Evolutionary conservation across 768 basidiomycete species (phyloP).

Genomic region (Phylloporus sp.): DNA sequence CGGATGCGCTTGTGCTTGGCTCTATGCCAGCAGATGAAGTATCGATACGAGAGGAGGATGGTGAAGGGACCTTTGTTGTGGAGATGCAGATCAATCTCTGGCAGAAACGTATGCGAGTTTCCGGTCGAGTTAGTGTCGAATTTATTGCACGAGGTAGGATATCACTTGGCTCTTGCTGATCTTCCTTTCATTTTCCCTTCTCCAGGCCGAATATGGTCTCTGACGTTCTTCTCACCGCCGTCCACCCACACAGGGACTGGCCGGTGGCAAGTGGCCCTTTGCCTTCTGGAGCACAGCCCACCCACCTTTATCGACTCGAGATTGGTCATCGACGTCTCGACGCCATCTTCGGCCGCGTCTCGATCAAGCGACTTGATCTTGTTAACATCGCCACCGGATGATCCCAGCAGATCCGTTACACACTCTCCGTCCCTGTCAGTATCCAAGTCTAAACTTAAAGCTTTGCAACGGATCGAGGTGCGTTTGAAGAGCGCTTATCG

Average conservation of each 20-base stretch:
- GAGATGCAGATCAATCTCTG: slow-evolving; percentile 47
- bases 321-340: slow-evolving; percentile 41
- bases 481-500: slow-evolving; percentile 26
- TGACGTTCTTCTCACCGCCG: slow-evolving; percentile 20
- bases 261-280: slow-evolving; percentile 44
- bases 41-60: slow-evolving; percentile 47
- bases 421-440: neutral
- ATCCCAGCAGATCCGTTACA: neutral
- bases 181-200: neutral
- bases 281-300: slow-evolving; percentile 52
- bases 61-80: slow-evolving; percentile 52
- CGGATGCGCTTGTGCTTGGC: slow-evolving; percentile 46
- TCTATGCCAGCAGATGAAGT: slow-evolving; percentile 51
- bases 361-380: slow-evolving; percentile 7
- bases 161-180: neutral
- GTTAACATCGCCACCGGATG: slow-evolving; percentile 1
- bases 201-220: slow-evolving; percentile 27
- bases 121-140: slow-evolving; percentile 51
- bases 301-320: slow-evolving; percentile 56
- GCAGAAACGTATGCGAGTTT: slow-evolving; percentile 68
- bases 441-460: slow-evolving; percentile 6
- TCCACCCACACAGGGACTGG: slow-evolving; percentile 6
- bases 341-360: neutral
- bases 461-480: slow-evolving; percentile 18
- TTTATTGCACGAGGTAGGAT: slow-evolving; percentile 59